Base-by-base conservation (phyloP, 1,284 basidiomycete genomes). In the Neotropicomus parvogracilis region DNA sequence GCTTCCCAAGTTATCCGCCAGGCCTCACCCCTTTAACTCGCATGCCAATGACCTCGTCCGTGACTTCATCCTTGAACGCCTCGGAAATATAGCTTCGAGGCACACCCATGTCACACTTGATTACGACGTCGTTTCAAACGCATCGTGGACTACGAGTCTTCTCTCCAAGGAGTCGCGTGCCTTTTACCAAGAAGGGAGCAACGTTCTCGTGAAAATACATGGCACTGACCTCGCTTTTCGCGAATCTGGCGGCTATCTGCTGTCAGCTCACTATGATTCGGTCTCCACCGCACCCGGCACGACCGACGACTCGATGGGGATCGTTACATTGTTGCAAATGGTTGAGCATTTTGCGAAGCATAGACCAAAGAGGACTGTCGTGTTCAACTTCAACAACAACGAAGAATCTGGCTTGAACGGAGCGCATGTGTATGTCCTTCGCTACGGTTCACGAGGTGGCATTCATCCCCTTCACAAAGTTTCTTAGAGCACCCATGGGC, bases 321-420 rank as follows among this genome's bases (percentile, higher is more conserved):
- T 86, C 9, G 80, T 72, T 7, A 83, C 83, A 0, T 64, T 88
- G 4, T 60, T 91, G 13, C 81, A 87, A 51, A 73, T 90, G 54
- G 70, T 85, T 20, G 68, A 79, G 31, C 79, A 81, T 55, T 75
- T 86, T 47, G 72, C 80, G 0, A 63, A 70, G 50, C 68, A 78
- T 39, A 73, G 75, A 14, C 78, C 78, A 2, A 69, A 69, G 34
- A 71, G 80, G 33, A 86, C 84, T 0, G 81, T 83, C 4, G 65
- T 91, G 3, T 87, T 90, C 69, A 87, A 90, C 59, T 77, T 89
- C 62, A 91, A 91, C 63, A 89, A 91, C 52, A 88, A 83, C 2
- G 88, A 91, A 62, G 88, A 91, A 57, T 80, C 88, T 60, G 78
- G 81, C 29, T 62, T 90, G 54, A 75, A 83, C 54, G 88, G 88